Percentiles rank a stretch among this genome's conserved stretches.
phyloP scores from a whole-genome alignment of 257 asterid genomes.

The Rauvolfia tetraphylla region DNA sequence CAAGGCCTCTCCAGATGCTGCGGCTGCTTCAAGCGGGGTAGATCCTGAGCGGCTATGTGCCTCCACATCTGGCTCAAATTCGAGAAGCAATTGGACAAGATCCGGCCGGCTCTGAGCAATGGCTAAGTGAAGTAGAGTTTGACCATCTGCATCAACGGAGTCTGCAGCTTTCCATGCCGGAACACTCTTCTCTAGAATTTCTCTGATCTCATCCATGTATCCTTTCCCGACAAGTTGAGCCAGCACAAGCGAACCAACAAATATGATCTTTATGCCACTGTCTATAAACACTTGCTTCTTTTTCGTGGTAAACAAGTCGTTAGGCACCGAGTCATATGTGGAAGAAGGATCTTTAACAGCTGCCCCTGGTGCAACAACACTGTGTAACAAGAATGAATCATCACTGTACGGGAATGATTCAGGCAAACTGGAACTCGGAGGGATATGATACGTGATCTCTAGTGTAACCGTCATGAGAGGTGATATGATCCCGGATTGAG shows the following conservation, averaged over 20 bases:
- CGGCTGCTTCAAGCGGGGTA: constrained; percentile 74
- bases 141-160: constrained; percentile 54
- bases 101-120: constrained; percentile 59
- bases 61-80: constrained; percentile 55
- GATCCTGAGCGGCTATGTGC: constrained; percentile 43
- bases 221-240: constrained; percentile 44
- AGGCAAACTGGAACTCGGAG: constrained; percentile 42
- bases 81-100: constrained; percentile 65
- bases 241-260: constrained; percentile 53
- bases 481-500: constrained; percentile 66
- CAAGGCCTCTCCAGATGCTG: constrained; percentile 56
- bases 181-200: constrained; percentile 59
- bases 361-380: constrained; percentile 77
- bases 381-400: constrained; percentile 55
- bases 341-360: constrained; percentile 41
- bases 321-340: constrained; percentile 42
- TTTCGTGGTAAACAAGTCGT: constrained; percentile 77
- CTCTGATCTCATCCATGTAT: constrained; percentile 66
- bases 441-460: constrained; percentile 47
- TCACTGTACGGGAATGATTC: constrained; percentile 52
- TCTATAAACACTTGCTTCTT: constrained; percentile 84
- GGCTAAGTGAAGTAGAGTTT: constrained; percentile 60
- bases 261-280: constrained; percentile 61
- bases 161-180: constrained; percentile 49
- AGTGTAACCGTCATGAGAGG: constrained; percentile 50